Percentiles rank a stretch among this genome's conserved stretches.
Evolutionary conservation across 2,329 filamentous ascomycete species (phyloP).

Genomic region (Fusarium floridanum): DNA sequence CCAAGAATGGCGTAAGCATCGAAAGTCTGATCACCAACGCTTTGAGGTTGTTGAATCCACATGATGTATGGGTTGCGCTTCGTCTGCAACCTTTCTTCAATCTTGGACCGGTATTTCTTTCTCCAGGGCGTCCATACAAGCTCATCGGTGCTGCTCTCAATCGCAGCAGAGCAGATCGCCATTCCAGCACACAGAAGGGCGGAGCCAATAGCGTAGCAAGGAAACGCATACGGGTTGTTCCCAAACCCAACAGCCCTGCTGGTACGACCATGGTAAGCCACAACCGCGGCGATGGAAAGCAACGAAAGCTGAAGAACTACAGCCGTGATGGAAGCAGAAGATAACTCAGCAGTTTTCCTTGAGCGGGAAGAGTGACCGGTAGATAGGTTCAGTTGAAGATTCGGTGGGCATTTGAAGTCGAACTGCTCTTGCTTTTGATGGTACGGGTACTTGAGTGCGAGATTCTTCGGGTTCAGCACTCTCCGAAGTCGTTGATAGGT

Average conservation of each 20-base stretch:
- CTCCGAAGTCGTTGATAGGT: neutral
- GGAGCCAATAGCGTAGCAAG: neutral
- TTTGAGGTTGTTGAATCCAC: neutral
- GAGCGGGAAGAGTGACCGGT: neutral
- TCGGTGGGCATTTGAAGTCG: neutral
- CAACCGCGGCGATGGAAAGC: neutral
- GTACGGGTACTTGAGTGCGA: fast-evolving
- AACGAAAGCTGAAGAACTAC: neutral
- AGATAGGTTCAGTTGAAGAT: neutral
- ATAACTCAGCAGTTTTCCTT: neutral
- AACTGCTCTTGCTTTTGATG: neutral
- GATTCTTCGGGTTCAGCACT: neutral
- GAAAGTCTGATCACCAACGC: neutral
- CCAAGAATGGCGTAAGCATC: neutral
- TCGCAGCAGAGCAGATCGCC: neutral
- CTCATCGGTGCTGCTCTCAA: neutral
- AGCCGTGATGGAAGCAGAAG: neutral
- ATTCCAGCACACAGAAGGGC: neutral
- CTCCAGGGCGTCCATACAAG: neutral
- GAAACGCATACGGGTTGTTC: neutral
- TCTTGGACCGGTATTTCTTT: too few relatives aligned
- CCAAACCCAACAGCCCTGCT: neutral
- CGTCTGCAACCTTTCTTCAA: too few relatives aligned
- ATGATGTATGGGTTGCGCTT: neutral
- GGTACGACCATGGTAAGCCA: neutral